A percentile compares a stretch with the other conserved stretches of the same genome.
phyloP scores from a whole-genome alignment of 108 stramenopile genomes.

The Bacterosira constricta region DNA sequence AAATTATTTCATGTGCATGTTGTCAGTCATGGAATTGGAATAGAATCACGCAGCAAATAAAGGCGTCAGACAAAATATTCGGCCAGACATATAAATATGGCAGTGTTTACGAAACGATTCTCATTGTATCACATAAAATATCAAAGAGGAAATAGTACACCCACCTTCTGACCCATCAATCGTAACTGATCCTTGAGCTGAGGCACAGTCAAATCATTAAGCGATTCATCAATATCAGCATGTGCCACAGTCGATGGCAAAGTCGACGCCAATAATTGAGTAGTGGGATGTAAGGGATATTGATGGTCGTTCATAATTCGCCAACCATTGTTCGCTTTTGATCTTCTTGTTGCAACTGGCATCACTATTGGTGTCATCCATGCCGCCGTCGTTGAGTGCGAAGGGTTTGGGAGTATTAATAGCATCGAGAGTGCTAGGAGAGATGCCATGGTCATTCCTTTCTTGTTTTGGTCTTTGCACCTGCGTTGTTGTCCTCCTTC shows the following conservation, averaged over 20 bases:
- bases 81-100: not conserved
- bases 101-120: not conserved
- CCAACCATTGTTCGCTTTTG: not conserved
- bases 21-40: not conserved
- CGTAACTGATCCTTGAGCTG: constrained; percentile 26
- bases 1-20: no score
- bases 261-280: not conserved
- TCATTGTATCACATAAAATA: not conserved
- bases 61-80: not conserved
- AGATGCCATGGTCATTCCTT: not conserved
- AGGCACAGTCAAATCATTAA: constrained; percentile 17
- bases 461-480: no score
- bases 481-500: no score
- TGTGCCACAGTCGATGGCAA: not conserved
- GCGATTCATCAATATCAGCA: not conserved
- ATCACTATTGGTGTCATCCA: not conserved
- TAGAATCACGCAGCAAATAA: no score
- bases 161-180: constrained; percentile 21
- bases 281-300: not conserved
- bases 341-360: not conserved
- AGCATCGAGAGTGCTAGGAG: not conserved
- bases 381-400: not conserved
- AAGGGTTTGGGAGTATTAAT: not conserved
- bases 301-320: not conserved
- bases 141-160: not conserved